Percentiles rank a stretch among this genome's conserved stretches.
Conservation (phyloP, 768 basidiomycete species). For the Amanita inopinata region DNA sequence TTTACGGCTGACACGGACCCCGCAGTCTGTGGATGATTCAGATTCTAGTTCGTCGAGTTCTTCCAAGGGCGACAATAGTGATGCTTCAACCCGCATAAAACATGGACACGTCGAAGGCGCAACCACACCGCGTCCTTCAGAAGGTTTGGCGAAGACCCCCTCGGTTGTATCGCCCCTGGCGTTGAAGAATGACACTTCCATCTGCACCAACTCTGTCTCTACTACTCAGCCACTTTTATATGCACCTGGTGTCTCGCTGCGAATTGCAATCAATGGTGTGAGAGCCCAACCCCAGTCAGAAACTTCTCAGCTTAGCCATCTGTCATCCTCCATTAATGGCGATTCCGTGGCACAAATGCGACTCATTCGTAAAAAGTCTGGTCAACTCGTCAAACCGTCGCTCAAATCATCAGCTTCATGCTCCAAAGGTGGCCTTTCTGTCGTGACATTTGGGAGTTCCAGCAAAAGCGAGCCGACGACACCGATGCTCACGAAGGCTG, state of each 20-base stretch:
- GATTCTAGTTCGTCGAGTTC: constrained; percentile 26
- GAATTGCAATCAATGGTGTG: constrained; percentile 18
- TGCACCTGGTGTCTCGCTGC: constrained; percentile 29
- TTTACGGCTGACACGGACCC: constrained; percentile 8
- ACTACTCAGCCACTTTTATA: constrained; percentile 28
- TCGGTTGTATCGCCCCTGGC: too few species aligned
- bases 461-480: constrained; percentile 75
- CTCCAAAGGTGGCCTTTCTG: constrained; percentile 37
- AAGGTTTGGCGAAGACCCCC: too few species aligned
- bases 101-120: too few species aligned
- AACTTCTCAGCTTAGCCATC: constrained; percentile 8
- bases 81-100: neutral
- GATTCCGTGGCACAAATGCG: constrained; percentile 25
- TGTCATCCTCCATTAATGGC: constrained; percentile 17
- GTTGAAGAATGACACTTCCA: too few species aligned
- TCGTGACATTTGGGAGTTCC: constrained; percentile 36
- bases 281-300: constrained; percentile 14
- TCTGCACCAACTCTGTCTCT: neutral
- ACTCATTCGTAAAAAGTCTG: constrained; percentile 84
- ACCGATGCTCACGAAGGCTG: constrained; percentile 70
- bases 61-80: neutral
- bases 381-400: constrained; percentile 86
- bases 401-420: constrained; percentile 64
- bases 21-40: constrained; percentile 19
- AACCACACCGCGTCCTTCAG: too few species aligned